These are phyloP conservation scores for Vararia minispora DNA, from an alignment of 768 basidiomycete genomes.

Conservation along the genomic window DNA sequence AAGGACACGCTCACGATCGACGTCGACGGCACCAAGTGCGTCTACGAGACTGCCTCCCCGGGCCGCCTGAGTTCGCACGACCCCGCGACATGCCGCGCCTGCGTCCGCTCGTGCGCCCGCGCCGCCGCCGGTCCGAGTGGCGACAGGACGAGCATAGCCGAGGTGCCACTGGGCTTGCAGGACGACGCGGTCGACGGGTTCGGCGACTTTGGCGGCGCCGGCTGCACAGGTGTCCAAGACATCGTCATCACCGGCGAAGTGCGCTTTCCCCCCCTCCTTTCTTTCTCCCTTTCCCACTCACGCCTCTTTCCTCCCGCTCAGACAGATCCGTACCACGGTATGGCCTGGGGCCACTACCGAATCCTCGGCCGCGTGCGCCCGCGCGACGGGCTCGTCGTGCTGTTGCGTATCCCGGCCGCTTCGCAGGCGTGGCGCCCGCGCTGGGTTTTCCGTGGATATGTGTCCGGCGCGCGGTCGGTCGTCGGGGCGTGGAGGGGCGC, in stretches of 20 bases:
- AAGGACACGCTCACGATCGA: no score
- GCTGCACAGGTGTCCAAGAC: slow-evolving; percentile 49
- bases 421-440: no score
- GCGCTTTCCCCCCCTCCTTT: slow-evolving; percentile 14
- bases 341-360: slow-evolving; percentile 25
- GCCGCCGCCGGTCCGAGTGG: slow-evolving; percentile 15
- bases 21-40: slow-evolving; percentile 1
- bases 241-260: slow-evolving; percentile 54
- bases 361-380: slow-evolving; percentile 26
- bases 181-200: slow-evolving; percentile 21
- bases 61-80: slow-evolving; percentile 32
- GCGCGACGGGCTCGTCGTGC: slow-evolving; percentile 27
- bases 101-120: slow-evolving; percentile 2
- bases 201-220: slow-evolving; percentile 11
- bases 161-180: slow-evolving; percentile 9
- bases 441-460: slow-evolving; percentile 58
- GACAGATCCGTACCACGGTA: slow-evolving; percentile 33
- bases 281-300: no score
- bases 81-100: slow-evolving; percentile 23
- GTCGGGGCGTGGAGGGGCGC: slow-evolving; percentile 63
- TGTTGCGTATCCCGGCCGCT: slow-evolving; percentile 24
- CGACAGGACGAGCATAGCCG: slow-evolving; percentile 16
- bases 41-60: slow-evolving; percentile 29
- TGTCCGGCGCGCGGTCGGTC: slow-evolving; percentile 52
- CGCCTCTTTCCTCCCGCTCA: no score